A percentile compares a stretch with the other conserved stretches of the same genome.
Evolutionary conservation across 495 filamentous ascomycete species (phyloP).

Genomic region (Copromyces sp.): DNA sequence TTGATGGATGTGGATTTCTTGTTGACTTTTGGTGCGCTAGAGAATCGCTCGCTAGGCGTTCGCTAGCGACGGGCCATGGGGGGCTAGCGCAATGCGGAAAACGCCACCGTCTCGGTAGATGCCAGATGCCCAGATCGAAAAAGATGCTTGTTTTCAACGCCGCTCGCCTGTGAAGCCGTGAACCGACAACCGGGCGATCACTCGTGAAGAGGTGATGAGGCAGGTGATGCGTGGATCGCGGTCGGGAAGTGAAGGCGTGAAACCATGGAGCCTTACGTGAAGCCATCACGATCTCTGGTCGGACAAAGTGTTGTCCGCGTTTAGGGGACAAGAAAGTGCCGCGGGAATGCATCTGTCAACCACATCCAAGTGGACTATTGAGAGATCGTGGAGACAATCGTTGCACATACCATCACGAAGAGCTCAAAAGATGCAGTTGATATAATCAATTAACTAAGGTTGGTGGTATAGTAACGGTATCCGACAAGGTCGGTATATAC

Average conservation of each 20-base stretch:
- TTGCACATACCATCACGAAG: too few species aligned
- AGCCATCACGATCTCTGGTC: not conserved
- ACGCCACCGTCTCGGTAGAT: not conserved
- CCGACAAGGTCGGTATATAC: not conserved
- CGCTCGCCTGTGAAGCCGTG: too few species aligned
- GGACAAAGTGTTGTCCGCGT: too few species aligned
- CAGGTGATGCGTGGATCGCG: not conserved
- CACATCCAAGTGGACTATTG: too few species aligned
- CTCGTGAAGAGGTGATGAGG: not conserved
- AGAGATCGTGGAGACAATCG: not conserved
- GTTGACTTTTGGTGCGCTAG: not conserved
- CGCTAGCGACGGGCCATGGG: not conserved
- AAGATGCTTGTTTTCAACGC: not conserved
- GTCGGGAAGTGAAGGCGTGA: not conserved
- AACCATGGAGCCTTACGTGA: not conserved
- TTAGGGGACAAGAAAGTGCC: not conserved
- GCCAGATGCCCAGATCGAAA: not conserved
- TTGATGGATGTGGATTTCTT: not conserved
- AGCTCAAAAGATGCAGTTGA: not conserved
- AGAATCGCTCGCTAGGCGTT: not conserved
- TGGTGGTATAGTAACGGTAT: not conserved
- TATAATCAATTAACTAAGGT: not conserved
- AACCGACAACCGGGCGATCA: not conserved
- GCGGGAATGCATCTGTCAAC: not conserved
- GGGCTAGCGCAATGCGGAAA: not conserved